These are phyloP conservation scores for Ophiostoma piceae DNA, from an alignment of 2,329 filamentous ascomycete genomes.

Conservation along the genomic window DNA sequence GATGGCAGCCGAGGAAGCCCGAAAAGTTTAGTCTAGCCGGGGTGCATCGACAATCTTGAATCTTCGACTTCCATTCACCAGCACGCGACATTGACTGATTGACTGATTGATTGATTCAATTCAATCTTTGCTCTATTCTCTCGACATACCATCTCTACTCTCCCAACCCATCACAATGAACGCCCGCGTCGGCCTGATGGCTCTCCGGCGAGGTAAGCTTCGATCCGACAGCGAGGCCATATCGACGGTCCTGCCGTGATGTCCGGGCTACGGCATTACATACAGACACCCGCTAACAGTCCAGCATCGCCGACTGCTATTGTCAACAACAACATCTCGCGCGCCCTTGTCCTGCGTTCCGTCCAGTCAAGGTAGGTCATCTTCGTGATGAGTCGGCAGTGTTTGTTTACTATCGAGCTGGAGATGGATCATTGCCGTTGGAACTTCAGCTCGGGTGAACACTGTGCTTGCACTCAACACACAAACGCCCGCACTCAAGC, in stretches of 20 bases:
- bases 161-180: conserved; percentile 42
- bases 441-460: background rate
- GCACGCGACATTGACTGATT: conserved; percentile 12
- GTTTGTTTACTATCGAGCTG: background rate
- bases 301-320: conserved; percentile 35
- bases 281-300: background rate
- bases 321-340: conserved; percentile 46
- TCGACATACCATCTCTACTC: conserved; percentile 22
- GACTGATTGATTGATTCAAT: conserved; percentile 14
- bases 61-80: background rate
- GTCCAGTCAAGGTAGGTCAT: conserved; percentile 27
- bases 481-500: background rate
- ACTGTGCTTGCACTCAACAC: background rate
- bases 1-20: conserved; percentile 39
- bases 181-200: conserved; percentile 53
- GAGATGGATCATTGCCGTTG: too few species aligned
- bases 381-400: background rate
- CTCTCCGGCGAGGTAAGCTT: conserved; percentile 51
- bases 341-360: conserved; percentile 41
- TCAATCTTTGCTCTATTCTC: conserved; percentile 22
- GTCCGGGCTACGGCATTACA: too few species aligned
- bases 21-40: conserved; percentile 20
- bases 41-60: background rate
- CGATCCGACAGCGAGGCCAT: background rate
- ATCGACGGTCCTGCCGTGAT: background rate